Evolutionary conservation across 2,329 filamentous ascomycete genomes (phyloP).

Genomic region (Septoria petroselini): DNA sequence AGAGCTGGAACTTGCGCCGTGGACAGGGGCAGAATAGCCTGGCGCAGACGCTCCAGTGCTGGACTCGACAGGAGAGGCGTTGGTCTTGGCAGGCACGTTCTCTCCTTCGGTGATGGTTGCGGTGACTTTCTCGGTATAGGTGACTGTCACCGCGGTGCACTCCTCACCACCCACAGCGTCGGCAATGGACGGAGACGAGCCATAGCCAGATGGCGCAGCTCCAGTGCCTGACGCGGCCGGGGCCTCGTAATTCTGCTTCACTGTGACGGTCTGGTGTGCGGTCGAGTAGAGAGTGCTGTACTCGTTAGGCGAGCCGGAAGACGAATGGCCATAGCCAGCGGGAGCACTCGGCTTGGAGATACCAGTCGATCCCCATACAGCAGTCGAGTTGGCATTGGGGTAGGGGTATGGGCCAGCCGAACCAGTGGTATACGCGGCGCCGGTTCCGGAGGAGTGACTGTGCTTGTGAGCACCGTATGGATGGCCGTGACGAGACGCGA

Average conservation of each 20-base stretch:
- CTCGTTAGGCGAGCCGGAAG: slow-evolving; percentile 3
- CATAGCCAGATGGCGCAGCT: slow-evolving; percentile 14
- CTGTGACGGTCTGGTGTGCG: slow-evolving; percentile 23
- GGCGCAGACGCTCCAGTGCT: slow-evolving; percentile 20
- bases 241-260: neutral
- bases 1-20: slow-evolving; percentile 5
- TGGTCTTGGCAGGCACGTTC: slow-evolving; percentile 14
- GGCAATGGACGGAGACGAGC: slow-evolving; percentile 1
- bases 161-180: slow-evolving; percentile 1
- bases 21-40: slow-evolving; percentile 21
- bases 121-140: slow-evolving; percentile 42
- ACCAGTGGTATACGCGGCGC: slow-evolving; percentile 27
- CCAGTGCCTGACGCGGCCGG: slow-evolving; percentile 7
- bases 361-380: slow-evolving; percentile 30
- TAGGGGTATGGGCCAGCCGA: slow-evolving; percentile 31
- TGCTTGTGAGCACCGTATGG: slow-evolving; percentile 28
- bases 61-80: slow-evolving; percentile 21
- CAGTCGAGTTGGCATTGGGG: slow-evolving; percentile 31
- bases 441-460: slow-evolving; percentile 35
- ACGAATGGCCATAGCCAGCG: slow-evolving; percentile 1
- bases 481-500: slow-evolving; percentile 30
- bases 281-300: slow-evolving; percentile 19
- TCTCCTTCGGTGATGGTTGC: slow-evolving; percentile 25
- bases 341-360: slow-evolving; percentile 11
- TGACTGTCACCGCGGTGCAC: slow-evolving; percentile 41